Evolutionary conservation across 805 yeast genomes (phyloP).

Genomic region (Torulaspora quercuum): DNA sequence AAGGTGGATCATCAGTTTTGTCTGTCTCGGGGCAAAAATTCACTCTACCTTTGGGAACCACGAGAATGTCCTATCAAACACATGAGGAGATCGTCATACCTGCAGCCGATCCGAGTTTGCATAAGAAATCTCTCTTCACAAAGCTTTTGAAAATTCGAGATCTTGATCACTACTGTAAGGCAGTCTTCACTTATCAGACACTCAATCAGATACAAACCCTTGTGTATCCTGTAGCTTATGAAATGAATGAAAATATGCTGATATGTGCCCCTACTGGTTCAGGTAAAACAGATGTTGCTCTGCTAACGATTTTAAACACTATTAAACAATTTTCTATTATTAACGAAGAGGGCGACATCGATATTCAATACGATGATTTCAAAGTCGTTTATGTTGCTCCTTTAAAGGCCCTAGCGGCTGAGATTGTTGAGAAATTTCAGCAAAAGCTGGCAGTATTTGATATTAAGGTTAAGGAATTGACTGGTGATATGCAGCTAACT

Average conservation of each 20-base stretch:
- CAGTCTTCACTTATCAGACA: conserved; percentile 77
- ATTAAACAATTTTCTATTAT: conserved; percentile 67
- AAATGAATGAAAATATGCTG: conserved; percentile 89
- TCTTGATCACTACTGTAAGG: conserved; percentile 73
- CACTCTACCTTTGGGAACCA: conserved; percentile 77
- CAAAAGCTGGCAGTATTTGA: conserved; percentile 80
- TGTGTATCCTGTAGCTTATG: conserved; percentile 87
- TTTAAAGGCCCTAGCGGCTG: conserved; percentile 91
- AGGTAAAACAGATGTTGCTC: conserved; percentile 93
- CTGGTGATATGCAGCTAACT: conserved; percentile 94
- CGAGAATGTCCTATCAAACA: conserved; percentile 53
- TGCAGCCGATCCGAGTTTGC: conserved; percentile 54
- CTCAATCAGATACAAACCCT: conserved; percentile 86
- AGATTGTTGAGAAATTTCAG: conserved; percentile 86
- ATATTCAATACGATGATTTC: conserved; percentile 77
- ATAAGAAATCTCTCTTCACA: conserved; percentile 38
- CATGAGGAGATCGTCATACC: conserved; percentile 88
- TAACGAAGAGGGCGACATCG: conserved; percentile 48
- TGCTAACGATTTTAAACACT: conserved; percentile 73
- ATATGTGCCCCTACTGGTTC: conserved; percentile 99
- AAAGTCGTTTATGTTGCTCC: conserved; percentile 94
- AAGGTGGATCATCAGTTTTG: conserved; percentile 53
- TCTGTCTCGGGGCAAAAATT: conserved; percentile 79
- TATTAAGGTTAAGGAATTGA: conserved; percentile 77
- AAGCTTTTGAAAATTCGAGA: conserved; percentile 55